Conservation (phyloP, 2,329 filamentous ascomycete species). For the Cordyceps javanica region DNA sequence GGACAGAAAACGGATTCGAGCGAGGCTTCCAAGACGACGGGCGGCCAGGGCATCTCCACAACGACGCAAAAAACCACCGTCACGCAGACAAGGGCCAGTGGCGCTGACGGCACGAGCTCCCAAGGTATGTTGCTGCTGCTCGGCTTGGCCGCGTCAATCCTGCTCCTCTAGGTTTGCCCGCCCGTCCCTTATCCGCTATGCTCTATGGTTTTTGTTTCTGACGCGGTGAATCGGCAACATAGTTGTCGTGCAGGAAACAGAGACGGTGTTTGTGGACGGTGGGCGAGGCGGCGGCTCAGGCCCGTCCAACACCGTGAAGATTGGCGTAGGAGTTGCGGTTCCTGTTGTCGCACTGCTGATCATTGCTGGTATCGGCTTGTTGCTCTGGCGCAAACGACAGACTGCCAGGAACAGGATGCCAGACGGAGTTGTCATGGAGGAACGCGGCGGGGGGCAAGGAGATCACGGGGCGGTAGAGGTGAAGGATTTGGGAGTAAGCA, state of each 20-base stretch:
- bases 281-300: not conserved
- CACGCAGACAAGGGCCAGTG: slow-evolving; percentile 21
- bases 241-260: slow-evolving; percentile 6
- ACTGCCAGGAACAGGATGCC: no score
- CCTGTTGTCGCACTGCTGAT: not conserved
- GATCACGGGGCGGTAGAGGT: not conserved
- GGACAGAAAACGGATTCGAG: slow-evolving; percentile 16
- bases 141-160: slow-evolving; percentile 7
- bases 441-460: not conserved
- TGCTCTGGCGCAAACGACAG: not conserved
- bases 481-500: not conserved
- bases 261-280: slow-evolving; percentile 1
- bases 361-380: not conserved
- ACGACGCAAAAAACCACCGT: slow-evolving; percentile 21
- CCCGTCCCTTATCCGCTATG: not conserved
- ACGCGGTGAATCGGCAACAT: not conserved
- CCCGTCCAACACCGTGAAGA: not conserved
- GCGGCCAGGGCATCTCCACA: slow-evolving; percentile 6
- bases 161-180: slow-evolving; percentile 7
- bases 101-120: slow-evolving; percentile 18
- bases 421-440: not conserved
- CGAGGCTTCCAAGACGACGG: slow-evolving; percentile 2
- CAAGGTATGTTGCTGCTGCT: slow-evolving; percentile 25
- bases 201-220: not conserved
- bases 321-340: not conserved